phyloP scores from a whole-genome alignment of 2,329 filamentous ascomycete genomes.

The Fusarium oxysporum region DNA sequence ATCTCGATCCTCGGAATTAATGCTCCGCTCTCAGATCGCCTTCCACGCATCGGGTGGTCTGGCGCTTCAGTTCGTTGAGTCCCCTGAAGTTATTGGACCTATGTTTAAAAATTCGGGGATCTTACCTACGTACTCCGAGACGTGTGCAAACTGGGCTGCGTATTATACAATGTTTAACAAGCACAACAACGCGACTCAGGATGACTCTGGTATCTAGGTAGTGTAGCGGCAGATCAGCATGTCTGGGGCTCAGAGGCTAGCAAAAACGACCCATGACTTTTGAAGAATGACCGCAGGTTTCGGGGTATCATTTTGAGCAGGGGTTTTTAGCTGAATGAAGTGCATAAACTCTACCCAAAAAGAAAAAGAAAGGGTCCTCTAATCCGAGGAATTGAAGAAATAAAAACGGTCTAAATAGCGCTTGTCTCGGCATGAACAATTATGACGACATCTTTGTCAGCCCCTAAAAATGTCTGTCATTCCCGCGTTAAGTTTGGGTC shows the following conservation, averaged over 20 bases:
- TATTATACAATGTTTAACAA: slow-evolving; percentile 28
- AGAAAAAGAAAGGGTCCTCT: neutral
- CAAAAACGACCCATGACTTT: neutral
- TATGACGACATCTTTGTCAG: neutral
- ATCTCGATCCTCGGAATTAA: neutral
- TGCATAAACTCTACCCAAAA: neutral
- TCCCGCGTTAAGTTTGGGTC: neutral
- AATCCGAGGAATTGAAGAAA: neutral
- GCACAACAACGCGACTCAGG: slow-evolving; percentile 15
- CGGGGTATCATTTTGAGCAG: neutral
- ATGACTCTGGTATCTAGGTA: slow-evolving; percentile 10
- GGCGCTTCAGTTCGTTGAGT: neutral
- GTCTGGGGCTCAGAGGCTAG: neutral
- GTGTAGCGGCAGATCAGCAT: neutral
- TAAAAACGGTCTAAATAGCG: neutral
- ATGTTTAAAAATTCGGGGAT: neutral
- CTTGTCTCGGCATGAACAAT: neutral
- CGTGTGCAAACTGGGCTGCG: slow-evolving; percentile 16
- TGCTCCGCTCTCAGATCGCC: neutral
- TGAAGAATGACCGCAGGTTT: neutral
- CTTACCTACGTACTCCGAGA: neutral
- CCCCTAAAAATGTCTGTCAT: neutral
- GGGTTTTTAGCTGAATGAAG: neutral
- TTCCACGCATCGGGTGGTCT: neutral
- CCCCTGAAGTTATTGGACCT: neutral